Base-by-base conservation (phyloP, 495 filamentous ascomycete species). In the Apiosordaria backusii region DNA sequence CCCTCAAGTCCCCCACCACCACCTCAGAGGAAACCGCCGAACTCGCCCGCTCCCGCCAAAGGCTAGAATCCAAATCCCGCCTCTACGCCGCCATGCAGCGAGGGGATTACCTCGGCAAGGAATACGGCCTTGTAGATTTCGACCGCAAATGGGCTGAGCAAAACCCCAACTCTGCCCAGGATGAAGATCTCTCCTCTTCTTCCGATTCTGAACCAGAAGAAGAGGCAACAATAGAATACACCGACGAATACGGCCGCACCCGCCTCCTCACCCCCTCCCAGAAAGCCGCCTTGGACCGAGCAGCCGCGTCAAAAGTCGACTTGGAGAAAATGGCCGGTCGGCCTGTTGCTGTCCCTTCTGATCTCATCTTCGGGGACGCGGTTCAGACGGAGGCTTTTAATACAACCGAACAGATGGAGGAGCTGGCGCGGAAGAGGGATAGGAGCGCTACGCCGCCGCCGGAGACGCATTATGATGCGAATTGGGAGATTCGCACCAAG, bases 111-210 rank as follows among this genome's bases (percentile, higher is more conserved):
- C 84, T 82, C 61, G 77, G 83, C 76, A 66, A 83, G 79, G 72
- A 80, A 78, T 60, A 85, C 84, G 71, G 85, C 77, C 78, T 94
- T 22, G 88, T 99, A 0, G 95, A 99, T 79, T 99, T 98, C 73
- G 93, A 97, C 77, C 81, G 87, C 54, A 99, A 98, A 77, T 97
- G 94, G 92, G 92, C 88, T 0, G 91, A 96, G 69, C 75, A 77
- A 50, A 74, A 87, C 55, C 76, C 77, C 4, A 67, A 69, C 16
- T 52, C 64, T 4, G n/a, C 18, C 60, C 24, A 25, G 79, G 71
- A 72, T 16, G 72, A 65, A 45, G 35, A 18, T 13, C 35, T 45
- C 52, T 71, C 76, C 18, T 81, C 72, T 45, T 75, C 73, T 21
- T 81, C 80, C 10, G 81, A 81, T 19, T 76, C 78, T 50, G 79